Evolutionary conservation across 257 asterid genomes (phyloP), one percentile per base, ranked within the genome.

Genomic region (Fraxinus quadrangulata): DNA sequence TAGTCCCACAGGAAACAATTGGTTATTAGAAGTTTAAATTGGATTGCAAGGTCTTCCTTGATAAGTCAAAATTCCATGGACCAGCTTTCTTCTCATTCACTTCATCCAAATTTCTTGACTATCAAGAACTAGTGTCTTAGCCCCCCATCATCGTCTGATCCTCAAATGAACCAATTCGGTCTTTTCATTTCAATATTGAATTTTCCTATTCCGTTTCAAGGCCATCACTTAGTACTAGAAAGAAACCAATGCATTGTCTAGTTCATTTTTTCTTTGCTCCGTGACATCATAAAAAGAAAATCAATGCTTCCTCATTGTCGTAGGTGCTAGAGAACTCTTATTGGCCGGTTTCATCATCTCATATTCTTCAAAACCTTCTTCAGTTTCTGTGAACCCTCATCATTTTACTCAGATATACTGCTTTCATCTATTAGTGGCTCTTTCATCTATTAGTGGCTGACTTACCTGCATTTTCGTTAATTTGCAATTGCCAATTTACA

Each of bases 1-100:
- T 26, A 61, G 14, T 61, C 31, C 33, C 5, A 6, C 24, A 4
- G 65, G 65, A 61, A 61, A 19, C 5, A 61, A 23, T 54, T 54
- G 67, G 67, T 61, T 23, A 24, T 61, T 24, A 11, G 45, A 63
- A 59, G 66, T 74, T 70, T 56, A 77, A 16, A 65, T 3, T 42
- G 11, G 51, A n/a, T 31, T 30, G 33, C 79, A 23, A 40, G 67
- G 40, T 24, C 59, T 65, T 75, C 4, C 61, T 39, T 54, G 24
- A n/a, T 23, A 8, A 16, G 45, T 30, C 24, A 51, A 49, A 65
- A 73, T 49, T 39, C 40, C 10, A 51, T 47, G 14, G 67, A 31
- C 45, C 68, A 49, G 1, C 12, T 6, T 7, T 49, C 36, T 14
- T 34, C 24, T 74, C 70, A 42, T 6, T 3, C n/a, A 51, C 59